Base-by-base conservation (phyloP, 495 filamentous ascomycete genomes). In the Lophiostoma macrostomum region DNA sequence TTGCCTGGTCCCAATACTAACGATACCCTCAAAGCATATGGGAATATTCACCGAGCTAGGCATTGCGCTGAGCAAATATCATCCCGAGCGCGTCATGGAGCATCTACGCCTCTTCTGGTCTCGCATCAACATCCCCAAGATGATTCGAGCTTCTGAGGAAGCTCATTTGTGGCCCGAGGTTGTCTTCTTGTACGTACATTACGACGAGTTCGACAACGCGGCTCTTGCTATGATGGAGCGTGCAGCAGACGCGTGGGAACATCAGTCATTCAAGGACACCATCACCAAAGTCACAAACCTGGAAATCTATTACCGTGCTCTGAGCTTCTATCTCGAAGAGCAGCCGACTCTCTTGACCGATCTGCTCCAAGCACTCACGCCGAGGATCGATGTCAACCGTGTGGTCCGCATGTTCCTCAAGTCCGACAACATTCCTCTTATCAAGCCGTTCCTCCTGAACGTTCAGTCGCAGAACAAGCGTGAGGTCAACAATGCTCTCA, bases 231-330 rank as follows among this genome's bases (percentile, higher is more conserved):
- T 99, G 80, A 99, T 99, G 90, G 94, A 99, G 79, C 89, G 93
- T 61, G 88, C 94, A 29, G 85, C 95, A 44, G 91, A 97, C 73
- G 88, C 94, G 2, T 99, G 94, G 94, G 94, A 99, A 71, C 94
- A 99, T 74, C 93, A 97, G 72, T 94, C 91, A 24, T 97, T 99
- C 84, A 97, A 97, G 81, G 94, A 97, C 69, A 96, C 96, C 55
- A 79, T 96, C 50, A 84, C 95, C 74, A 97, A 97, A 81, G 91
- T 96, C 55, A 89, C 93, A 62, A 99, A 99, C 73, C 71, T 97
- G 65, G 94, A 99, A 72, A 97, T 99, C 68, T 97, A 96, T 74
- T 99, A 99, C 77, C 88, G 91, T 27, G 87, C 90, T 23, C 80
- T 99, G 60, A 96, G 91, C 78, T 97, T 96, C 76, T 99, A 99